Conservation (phyloP, 345 rosid genomes). For the Acer saccharum region DNA sequence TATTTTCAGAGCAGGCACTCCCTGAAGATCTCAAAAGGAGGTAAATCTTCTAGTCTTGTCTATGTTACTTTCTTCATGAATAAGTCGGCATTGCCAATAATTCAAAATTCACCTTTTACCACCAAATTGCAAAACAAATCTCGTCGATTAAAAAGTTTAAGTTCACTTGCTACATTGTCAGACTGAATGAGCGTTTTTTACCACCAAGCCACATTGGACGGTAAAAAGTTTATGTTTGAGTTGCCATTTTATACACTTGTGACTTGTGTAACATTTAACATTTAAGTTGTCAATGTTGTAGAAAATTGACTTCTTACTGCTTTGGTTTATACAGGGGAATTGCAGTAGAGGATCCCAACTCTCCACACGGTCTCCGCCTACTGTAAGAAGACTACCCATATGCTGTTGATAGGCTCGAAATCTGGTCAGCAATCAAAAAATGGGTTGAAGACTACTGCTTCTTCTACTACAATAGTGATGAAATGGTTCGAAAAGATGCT, state of each 20-base stretch:
- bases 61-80: not conserved
- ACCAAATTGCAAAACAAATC: too few relatives aligned
- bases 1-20: slow-evolving; percentile 64
- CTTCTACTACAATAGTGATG: slow-evolving; percentile 52
- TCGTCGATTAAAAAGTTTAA: too few relatives aligned
- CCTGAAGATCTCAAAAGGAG: slow-evolving; percentile 76
- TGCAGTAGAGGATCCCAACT: slow-evolving; percentile 61
- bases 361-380: slow-evolving; percentile 58
- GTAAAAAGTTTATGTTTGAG: not conserved
- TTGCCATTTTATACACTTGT: not conserved
- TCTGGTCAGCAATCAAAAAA: slow-evolving; percentile 66
- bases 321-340: slow-evolving; percentile 51
- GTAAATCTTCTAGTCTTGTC: slow-evolving; percentile 23
- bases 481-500: slow-evolving; percentile 40
- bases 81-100: too few relatives aligned
- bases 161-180: too few relatives aligned
- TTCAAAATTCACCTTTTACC: too few relatives aligned
- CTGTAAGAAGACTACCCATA: slow-evolving; percentile 70
- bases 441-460: too few relatives aligned
- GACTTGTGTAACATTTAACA: too few relatives aligned
- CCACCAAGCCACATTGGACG: too few relatives aligned
- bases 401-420: slow-evolving; percentile 75
- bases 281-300: too few relatives aligned
- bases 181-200: too few relatives aligned
- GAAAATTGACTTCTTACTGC: not conserved